Evolutionary conservation across 2,329 filamentous ascomycete genomes (phyloP).

Genomic region (Lachnellula suecica): DNA sequence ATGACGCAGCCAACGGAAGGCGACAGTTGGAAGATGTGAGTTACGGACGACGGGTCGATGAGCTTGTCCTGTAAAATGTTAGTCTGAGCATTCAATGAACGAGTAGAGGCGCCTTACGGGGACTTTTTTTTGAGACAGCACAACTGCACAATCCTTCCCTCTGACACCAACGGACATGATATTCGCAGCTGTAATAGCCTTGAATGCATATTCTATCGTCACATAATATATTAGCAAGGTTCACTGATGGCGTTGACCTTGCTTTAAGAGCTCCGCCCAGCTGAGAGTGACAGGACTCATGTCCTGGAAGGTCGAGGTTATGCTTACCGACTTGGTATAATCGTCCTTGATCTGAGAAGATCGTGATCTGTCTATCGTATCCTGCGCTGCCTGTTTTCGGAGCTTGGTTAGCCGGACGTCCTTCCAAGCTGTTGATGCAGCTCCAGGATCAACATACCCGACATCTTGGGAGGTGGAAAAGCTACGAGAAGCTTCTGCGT

Average conservation of each 20-base stretch:
- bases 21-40: constrained; percentile 96
- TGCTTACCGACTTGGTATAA: constrained; percentile 98
- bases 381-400: constrained; percentile 69
- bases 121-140: constrained; percentile 99
- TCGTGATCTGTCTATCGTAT: constrained; percentile 98
- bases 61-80: constrained; percentile 78
- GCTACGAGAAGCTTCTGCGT: background rate
- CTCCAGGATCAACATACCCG: constrained; percentile 33
- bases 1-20: constrained; percentile 97
- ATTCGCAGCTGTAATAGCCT: constrained; percentile 98
- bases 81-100: constrained; percentile 13
- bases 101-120: constrained; percentile 63
- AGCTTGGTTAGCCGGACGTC: constrained; percentile 24
- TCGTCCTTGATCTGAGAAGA: constrained; percentile 98
- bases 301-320: background rate
- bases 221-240: constrained; percentile 30
- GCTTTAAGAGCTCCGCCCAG: background rate
- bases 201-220: constrained; percentile 95
- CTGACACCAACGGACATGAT: constrained; percentile 96
- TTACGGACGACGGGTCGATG: constrained; percentile 94
- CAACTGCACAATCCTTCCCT: constrained; percentile 95
- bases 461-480: constrained; percentile 33
- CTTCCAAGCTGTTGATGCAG: constrained; percentile 7
- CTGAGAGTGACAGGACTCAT: background rate
- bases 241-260: constrained; percentile 7